Evolutionary conservation across 2,329 filamentous ascomycete genomes (phyloP), one percentile per base, ranked within the genome.

Genomic region (Fusarium udum): DNA sequence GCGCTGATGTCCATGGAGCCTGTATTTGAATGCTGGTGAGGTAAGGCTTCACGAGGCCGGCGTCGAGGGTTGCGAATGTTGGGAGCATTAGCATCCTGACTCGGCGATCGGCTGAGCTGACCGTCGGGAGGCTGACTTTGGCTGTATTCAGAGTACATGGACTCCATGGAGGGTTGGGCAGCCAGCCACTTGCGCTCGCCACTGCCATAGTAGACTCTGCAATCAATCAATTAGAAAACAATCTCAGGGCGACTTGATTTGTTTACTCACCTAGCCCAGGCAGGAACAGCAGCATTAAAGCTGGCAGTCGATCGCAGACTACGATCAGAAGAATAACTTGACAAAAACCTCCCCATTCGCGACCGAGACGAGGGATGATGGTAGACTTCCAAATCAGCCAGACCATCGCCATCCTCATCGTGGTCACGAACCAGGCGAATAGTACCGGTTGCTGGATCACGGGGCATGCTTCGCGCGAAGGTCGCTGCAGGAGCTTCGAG

Each of bases 151-250:
- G 87, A 87, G 62, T 82, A 77, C 75, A 87, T 82, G 37, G 85
- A 81, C 71, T 86, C 83, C 13, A 85, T 86, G 2, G 85, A 84
- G 14, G 83, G 80, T 40, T 83, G 78, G 24, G 80, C 74, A 26
- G 85, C 83, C 53, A 92, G 80, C 64, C 83, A 89, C 52, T 83
- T 87, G 69, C 85, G 86, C 80, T 89, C 91, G 57, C 91, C 90
- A 60, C 89, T 90, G 40, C 90, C 89, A 79, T 95, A 95, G 81
- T 94, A 95, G 22, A 93, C 83, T 74, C 86, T 90, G 45, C 80
- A 48, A 51, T 34, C 36, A 43, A 52, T 76, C n/a, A 26, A 18
- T 55, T 42, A 55, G 6, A 31, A n/a, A 37, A n/a, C 22, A 40
- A 55, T 22, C 20, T 28, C 24, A n/a, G 16, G 11, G 11, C 12